Conservation (phyloP, 345 rosid genomes). For the Eucalyptus cloeziana region DNA sequence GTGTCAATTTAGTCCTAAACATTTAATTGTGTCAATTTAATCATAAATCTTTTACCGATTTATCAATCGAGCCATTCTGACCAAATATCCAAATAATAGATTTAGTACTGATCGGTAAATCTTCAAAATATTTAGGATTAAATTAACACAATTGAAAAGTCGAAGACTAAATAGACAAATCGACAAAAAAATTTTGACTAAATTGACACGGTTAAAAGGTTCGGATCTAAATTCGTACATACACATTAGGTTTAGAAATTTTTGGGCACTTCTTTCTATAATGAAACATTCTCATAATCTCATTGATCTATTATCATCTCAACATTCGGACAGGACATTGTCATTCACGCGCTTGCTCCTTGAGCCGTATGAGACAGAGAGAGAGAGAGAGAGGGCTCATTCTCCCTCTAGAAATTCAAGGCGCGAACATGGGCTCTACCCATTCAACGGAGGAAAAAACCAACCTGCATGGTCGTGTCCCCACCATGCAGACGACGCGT, state of each 20-base stretch:
- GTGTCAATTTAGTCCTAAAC: too few species aligned
- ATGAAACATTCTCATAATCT: not conserved
- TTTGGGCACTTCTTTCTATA: too few species aligned
- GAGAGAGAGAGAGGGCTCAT: not conserved
- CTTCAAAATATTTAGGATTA: too few species aligned
- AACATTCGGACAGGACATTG: not conserved
- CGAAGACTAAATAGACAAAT: fast-evolving
- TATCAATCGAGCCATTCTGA: too few species aligned
- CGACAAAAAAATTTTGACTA: fast-evolving
- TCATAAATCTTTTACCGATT: too few species aligned
- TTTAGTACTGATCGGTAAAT: too few species aligned
- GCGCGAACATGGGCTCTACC: not conserved
- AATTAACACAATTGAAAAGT: too few species aligned
- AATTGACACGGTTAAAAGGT: fast-evolving
- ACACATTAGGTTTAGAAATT: too few species aligned
- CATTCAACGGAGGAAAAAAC: not conserved
- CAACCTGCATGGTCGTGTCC: not conserved
- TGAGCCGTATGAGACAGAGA: not conserved
- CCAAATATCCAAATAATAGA: not conserved
- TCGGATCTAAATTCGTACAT: fast-evolving
- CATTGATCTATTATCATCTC: not conserved
- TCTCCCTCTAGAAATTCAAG: not conserved
- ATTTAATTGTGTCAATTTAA: too few species aligned
- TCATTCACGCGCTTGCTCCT: not conserved
- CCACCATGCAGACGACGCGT: not conserved